phyloP scores from a whole-genome alignment of 352 stramenopile species.

The Globisporangium solare region DNA sequence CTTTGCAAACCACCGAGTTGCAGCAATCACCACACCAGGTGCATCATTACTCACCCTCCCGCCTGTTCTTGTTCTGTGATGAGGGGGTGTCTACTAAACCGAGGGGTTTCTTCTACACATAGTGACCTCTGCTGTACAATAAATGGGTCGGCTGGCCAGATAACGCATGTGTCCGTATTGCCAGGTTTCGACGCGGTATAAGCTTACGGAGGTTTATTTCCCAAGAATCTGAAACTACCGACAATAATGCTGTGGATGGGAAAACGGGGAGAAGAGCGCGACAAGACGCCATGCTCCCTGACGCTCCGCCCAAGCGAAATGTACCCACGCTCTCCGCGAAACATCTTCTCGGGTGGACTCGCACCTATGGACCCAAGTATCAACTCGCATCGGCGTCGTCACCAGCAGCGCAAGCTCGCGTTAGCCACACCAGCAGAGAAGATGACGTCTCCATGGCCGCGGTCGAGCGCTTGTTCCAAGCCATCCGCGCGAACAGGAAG shows the following conservation, averaged over 20 bases:
- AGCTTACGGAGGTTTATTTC: neutral
- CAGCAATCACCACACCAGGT: too few species aligned
- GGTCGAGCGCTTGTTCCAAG: constrained; percentile 19
- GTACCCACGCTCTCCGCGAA: constrained; percentile 11
- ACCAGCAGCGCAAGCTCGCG: neutral
- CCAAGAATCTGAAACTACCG: too few species aligned
- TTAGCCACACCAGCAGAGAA: too few species aligned
- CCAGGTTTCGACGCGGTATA: neutral
- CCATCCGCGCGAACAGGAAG: constrained; percentile 33
- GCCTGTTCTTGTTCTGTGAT: neutral
- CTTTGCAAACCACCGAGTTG: too few species aligned
- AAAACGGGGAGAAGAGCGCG: neutral
- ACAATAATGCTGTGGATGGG: too few species aligned
- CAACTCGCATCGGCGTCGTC: neutral
- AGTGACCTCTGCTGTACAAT: too few species aligned
- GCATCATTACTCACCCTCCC: too few species aligned
- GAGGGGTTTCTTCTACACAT: too few species aligned
- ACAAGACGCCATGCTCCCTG: neutral
- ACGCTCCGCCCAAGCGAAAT: neutral
- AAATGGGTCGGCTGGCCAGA: too few species aligned
- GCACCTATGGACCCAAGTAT: constrained; percentile 14
- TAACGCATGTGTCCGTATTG: neutral
- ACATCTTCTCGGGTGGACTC: constrained; percentile 22
- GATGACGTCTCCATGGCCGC: neutral
- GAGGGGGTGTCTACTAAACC: too few species aligned